A percentile compares a stretch with the other conserved stretches of the same genome.
Conservation (phyloP, 768 basidiomycete genomes). For the Kondoa malvinella region DNA sequence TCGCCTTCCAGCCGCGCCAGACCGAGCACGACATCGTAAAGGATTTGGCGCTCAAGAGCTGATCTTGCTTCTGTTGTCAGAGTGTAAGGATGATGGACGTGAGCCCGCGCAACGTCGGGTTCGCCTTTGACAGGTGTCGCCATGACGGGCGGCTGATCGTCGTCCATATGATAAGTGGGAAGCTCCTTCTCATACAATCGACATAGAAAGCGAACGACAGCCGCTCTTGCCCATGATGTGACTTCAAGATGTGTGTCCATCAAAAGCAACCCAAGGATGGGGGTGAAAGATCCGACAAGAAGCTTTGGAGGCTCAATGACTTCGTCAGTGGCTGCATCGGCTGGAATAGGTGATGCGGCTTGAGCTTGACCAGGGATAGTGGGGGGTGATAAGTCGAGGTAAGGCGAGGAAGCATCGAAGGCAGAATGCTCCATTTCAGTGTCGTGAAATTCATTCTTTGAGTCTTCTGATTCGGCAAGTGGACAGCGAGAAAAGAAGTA, state of each 20-base stretch:
- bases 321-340: not conserved
- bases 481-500: constrained; percentile 50
- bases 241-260: constrained; percentile 61
- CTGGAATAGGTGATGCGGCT: not conserved
- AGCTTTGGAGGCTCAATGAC: constrained; percentile 30
- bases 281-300: constrained; percentile 72
- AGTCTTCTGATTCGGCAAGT: constrained; percentile 3
- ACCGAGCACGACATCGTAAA: constrained; percentile 74
- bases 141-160: not conserved
- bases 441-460: not conserved
- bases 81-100: constrained; percentile 27
- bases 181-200: constrained; percentile 40
- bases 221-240: constrained; percentile 52
- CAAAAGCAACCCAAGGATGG: constrained; percentile 71
- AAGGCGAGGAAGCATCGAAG: not conserved
- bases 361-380: not conserved
- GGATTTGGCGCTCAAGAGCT: constrained; percentile 60
- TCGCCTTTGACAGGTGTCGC: not conserved
- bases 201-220: constrained; percentile 59
- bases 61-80: constrained; percentile 38
- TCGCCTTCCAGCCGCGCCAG: constrained; percentile 55
- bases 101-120: not conserved
- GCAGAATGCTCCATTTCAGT: not conserved
- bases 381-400: not conserved
- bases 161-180: not conserved